These are phyloP conservation scores for Linum usitatissimum DNA, from an alignment of 345 rosid species.

Conservation along the genomic window DNA sequence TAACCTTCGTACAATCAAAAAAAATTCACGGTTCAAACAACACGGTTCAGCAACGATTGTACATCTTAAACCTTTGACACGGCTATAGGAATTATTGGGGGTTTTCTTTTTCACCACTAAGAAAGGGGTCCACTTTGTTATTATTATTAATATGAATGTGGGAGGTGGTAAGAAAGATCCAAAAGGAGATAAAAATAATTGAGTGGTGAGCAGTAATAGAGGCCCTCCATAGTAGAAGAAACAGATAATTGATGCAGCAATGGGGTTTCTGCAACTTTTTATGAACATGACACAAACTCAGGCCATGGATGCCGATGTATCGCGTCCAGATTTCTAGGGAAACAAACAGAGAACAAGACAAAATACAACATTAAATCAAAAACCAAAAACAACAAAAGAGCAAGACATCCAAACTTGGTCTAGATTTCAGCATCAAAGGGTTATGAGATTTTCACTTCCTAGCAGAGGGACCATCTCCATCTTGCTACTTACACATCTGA, in stretches of 20 bases:
- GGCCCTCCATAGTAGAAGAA: neutral
- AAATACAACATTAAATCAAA: neutral
- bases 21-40: too few species aligned
- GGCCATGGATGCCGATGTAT: neutral
- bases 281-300: too few species aligned
- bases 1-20: too few species aligned
- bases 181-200: neutral
- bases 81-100: too few species aligned
- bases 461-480: neutral
- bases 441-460: neutral
- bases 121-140: too few species aligned
- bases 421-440: neutral
- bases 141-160: too few species aligned
- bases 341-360: neutral
- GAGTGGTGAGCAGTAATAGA: neutral
- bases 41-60: too few species aligned
- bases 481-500: neutral
- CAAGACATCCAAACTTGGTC: neutral
- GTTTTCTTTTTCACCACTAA: too few species aligned
- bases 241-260: neutral
- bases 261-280: neutral
- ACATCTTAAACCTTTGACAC: too few species aligned
- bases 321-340: conserved; percentile 1
- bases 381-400: neutral
- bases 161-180: neutral